Percentiles rank a stretch among this genome's conserved stretches.
Evolutionary conservation across 805 yeast genomes (phyloP).

Genomic region (Nakazawaea peltata): DNA sequence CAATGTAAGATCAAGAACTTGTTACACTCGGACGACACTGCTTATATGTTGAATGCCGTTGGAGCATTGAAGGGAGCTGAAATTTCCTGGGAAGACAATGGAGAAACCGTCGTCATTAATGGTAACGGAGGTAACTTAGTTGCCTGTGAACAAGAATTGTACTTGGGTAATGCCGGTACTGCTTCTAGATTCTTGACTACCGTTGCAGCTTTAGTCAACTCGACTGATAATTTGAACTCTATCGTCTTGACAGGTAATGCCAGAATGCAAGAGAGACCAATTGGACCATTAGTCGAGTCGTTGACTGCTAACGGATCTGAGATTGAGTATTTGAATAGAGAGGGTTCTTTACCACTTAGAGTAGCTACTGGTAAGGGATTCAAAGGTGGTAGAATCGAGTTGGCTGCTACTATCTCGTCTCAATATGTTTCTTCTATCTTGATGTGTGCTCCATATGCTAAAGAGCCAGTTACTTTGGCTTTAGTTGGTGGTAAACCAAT

Average conservation of each 20-base stretch:
- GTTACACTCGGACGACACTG: conserved; percentile 94
- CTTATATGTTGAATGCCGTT: conserved; percentile 88
- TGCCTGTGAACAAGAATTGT: conserved; percentile 61
- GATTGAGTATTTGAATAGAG: conserved; percentile 60
- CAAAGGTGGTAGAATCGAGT: conserved; percentile 85
- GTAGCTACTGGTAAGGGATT: conserved; percentile 64
- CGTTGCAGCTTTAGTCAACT: conserved; percentile 76
- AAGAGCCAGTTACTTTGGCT: conserved; percentile 76
- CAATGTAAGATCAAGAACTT: conserved; percentile 76
- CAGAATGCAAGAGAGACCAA: conserved; percentile 96
- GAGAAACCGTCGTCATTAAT: conserved; percentile 77
- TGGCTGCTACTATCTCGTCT: conserved; percentile 94
- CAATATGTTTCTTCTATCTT: conserved; percentile 94
- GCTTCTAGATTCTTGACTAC: conserved; percentile 93
- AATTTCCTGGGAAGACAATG: conserved; percentile 77
- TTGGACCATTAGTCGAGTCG: conserved; percentile 93
- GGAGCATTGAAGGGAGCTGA: conserved; percentile 72
- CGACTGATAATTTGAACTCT: conserved; percentile 29
- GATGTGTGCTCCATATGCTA: conserved; percentile 97
- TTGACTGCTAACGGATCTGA: conserved; percentile 70
- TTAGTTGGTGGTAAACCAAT: conserved; percentile 96
- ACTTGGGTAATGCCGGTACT: conserved; percentile 96
- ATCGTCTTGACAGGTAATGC: conserved; percentile 86
- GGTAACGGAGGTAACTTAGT: conserved; percentile 77
- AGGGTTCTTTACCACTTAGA: conserved; percentile 82